Base-by-base conservation (phyloP, 106 monocot genomes). In the Vanilla planifolia region DNA sequence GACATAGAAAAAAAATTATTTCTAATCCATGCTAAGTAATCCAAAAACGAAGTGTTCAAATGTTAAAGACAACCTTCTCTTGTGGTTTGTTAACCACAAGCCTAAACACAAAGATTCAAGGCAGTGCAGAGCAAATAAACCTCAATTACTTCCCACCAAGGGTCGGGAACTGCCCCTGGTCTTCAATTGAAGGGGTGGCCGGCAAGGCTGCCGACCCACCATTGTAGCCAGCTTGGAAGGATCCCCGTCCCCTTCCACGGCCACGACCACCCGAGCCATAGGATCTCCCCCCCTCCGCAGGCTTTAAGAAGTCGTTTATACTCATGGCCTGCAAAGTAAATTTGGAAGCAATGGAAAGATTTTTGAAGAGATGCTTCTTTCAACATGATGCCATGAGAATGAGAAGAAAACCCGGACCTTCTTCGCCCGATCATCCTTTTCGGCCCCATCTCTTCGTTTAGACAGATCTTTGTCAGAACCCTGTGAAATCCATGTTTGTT, bases 281-380 rank as follows among this genome's bases (percentile, higher is more conserved):
- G 40, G 69, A 75, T 28, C 71, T 79, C 24, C 77, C 85, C 11
- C 89, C 89, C 28, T 82, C 93, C 22, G 82, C 77, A 17, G 93
- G 93, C 69, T 89, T 93, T 41, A 93, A 44, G 46, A 89, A 93
- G 43, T 85, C 89, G 23, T 76, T 84, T 62, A 85, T 93, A 68
- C 73, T 84, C 67, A 88, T 60, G 21, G 81, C 68, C 88, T 93
- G 9, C 17, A 55, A 51, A 22, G 16, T 34, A 47, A 51, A 11
- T 10, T 21, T 24, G 37, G 9, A 43, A 55, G 0, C 24, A 25
- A 27, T 8, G 29, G 8, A 1, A 30, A n/a, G n/a, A n/a, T n/a
- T n/a, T n/a, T n/a, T n/a, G n/a, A 29, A 28, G 15, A 53, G 10
- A 3, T 13, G 4, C 52, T 15, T 14, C 16, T 28, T 23, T 15